phyloP scores from a whole-genome alignment of 768 basidiomycete species.

The Tulasnella sp. region DNA sequence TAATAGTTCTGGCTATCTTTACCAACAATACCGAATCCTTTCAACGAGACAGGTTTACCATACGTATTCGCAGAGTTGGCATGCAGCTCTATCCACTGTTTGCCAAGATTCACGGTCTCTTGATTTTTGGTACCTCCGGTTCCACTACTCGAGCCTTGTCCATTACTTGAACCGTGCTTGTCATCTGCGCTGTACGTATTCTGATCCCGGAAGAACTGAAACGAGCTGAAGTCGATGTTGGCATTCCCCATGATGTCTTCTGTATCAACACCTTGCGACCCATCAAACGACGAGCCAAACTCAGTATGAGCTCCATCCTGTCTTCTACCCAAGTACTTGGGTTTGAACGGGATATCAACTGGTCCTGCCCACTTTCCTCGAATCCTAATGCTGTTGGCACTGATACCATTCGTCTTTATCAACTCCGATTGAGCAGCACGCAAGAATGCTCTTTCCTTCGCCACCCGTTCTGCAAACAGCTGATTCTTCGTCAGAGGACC shows the following conservation, averaged over 20 bases:
- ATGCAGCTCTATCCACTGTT: conserved; percentile 44
- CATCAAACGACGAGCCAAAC: conserved; percentile 44
- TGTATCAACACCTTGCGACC: conserved; percentile 51
- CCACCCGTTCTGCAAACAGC: no score
- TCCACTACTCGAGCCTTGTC: conserved; percentile 19
- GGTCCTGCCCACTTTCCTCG: conserved; percentile 50
- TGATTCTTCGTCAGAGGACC: conserved; percentile 23
- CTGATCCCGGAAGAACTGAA: conserved; percentile 63
- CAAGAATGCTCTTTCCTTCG: conserved; percentile 37
- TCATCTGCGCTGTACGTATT: conserved; percentile 38
- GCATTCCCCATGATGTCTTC: conserved; percentile 50
- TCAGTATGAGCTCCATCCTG: neutral
- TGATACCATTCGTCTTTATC: conserved; percentile 33
- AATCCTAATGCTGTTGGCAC: conserved; percentile 26
- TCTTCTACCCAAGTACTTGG: no score
- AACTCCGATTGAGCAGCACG: conserved; percentile 36
- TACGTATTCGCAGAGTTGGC: no score
- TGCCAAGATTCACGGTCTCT: conserved; percentile 38
- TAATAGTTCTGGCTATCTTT: conserved; percentile 39
- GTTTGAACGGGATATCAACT: conserved; percentile 28
- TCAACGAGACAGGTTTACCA: conserved; percentile 43
- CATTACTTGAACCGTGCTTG: no score
- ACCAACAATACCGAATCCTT: conserved; percentile 51
- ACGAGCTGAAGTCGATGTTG: conserved; percentile 42
- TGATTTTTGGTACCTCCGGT: conserved; percentile 38